Evolutionary conservation across 2,329 filamentous ascomycete genomes (phyloP).

Genomic region (Bisporella sp.): DNA sequence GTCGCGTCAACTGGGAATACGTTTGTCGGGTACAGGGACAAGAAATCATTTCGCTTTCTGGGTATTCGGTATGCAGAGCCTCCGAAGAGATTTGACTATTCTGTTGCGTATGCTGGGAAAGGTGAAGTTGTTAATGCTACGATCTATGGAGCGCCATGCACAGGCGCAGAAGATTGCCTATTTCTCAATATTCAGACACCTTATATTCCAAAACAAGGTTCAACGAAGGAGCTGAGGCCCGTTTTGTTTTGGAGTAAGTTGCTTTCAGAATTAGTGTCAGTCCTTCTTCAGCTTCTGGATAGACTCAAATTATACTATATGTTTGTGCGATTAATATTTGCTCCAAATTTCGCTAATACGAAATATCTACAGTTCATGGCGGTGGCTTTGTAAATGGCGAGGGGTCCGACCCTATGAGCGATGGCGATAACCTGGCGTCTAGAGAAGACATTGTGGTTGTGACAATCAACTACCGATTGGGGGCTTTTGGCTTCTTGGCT

Average conservation of each 20-base stretch:
- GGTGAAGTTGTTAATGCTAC: conserved; percentile 39
- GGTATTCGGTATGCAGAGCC: conserved; percentile 22
- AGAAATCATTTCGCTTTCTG: conserved; percentile 26
- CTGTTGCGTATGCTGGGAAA: conserved; percentile 35
- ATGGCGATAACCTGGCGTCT: conserved; percentile 22
- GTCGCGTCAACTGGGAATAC: no score
- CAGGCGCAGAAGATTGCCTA: conserved; percentile 24
- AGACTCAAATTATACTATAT: neutral
- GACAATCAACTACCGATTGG: conserved; percentile 22
- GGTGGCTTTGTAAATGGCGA: conserved; percentile 28
- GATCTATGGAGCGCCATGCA: conserved; percentile 29
- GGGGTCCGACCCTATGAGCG: conserved; percentile 17
- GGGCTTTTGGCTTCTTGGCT: conserved; percentile 32
- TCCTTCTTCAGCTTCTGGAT: no score
- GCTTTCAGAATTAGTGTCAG: conserved; percentile 1
- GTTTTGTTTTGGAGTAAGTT: conserved; percentile 22
- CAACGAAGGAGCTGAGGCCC: conserved; percentile 24
- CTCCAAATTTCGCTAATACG: neutral
- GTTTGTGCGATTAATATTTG: neutral
- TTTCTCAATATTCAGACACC: conserved; percentile 33
- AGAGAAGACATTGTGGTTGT: conserved; percentile 24
- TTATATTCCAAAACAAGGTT: conserved; percentile 17
- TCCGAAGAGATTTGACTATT: conserved; percentile 28
- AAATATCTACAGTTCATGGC: conserved; percentile 12
- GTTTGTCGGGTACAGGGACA: no score